Evolutionary conservation across 768 basidiomycete genomes (phyloP), one percentile per base, ranked within the genome.

Genomic region (Paxillus involutus): DNA sequence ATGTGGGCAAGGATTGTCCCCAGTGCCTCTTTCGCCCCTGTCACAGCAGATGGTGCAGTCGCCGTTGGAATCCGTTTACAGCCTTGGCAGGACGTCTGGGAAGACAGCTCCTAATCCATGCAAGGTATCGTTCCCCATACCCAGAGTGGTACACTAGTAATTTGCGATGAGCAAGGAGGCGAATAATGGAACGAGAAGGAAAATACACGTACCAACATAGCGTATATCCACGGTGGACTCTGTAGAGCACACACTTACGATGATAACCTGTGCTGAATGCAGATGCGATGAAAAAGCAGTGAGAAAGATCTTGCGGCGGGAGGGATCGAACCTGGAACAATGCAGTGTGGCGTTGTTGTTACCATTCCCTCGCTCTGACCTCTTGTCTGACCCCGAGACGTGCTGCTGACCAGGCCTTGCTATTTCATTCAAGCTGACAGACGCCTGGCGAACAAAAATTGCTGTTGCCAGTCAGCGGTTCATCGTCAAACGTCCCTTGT

Each of bases 51-150:
- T 19, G 17, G n/a, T n/a, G 17, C 39, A 8, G 39, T 40, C 42
- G n/a, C 26, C 46, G 45, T 43, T 52, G 29, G 55, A 32, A 35
- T 44, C 24, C 33, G 39, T 48, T 46, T 58, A 46, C 59, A 55
- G 50, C 40, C 16, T 19, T 21, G 37, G 21, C 24, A 10, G n/a
- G 47, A 4, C 13, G 21, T 21, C 35, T 49, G 19, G 35, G n/a
- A 47, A 47, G 21, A 26, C 17, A 24, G 5, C 19, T n/a, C 21
- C 7, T 12, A 32, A 33, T 35, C 24, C 29, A 24, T 46, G 46
- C 39, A 43, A 35, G 35, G 35, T 33, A 3, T 33, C 33, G 33
- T 12, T 12, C 33, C 33, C 13, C 2, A 3, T 39, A 35, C 17
- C 61, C 50, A 8, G 32, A 32, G 9, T 32, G 30, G 44, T 6